Percentiles rank a stretch among this genome's conserved stretches.
phyloP scores from a whole-genome alignment of 306 rosid species.

The Rubus idaeus region DNA sequence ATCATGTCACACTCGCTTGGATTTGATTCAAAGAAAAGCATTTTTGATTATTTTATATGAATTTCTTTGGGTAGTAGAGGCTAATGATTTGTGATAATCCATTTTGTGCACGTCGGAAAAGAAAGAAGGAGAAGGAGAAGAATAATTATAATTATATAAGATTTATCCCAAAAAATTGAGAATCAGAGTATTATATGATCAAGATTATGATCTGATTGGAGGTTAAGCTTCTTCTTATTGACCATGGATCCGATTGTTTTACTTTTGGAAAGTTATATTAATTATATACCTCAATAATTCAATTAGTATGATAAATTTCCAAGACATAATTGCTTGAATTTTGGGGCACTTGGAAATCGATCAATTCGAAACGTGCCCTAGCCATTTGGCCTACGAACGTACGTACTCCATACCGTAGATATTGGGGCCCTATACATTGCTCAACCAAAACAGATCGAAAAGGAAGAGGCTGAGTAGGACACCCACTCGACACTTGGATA shows the following conservation, averaged over 20 bases:
- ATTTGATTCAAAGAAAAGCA: slow-evolving; percentile 28
- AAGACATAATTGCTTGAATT: neutral
- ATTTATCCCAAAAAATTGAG: neutral
- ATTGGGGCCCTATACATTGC: neutral
- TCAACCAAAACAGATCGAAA: neutral
- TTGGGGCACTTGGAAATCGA: neutral
- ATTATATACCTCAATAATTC: too few species aligned
- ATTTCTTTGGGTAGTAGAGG: neutral
- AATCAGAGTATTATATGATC: neutral
- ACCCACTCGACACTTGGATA: slow-evolving; percentile 29
- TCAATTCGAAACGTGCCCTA: neutral
- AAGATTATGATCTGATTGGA: neutral
- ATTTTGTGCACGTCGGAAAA: slow-evolving; percentile 25
- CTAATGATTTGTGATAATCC: slow-evolving; percentile 22
- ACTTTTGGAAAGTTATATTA: neutral
- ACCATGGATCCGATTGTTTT: neutral
- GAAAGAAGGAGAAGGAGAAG: neutral
- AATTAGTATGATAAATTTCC: neutral
- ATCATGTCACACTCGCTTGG: neutral
- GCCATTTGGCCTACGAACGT: slow-evolving; percentile 2
- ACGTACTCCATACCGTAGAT: neutral
- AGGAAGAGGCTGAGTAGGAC: slow-evolving; percentile 30
- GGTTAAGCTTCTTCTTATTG: neutral
- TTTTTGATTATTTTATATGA: neutral
- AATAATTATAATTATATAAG: neutral